Percentiles rank a stretch among this genome's conserved stretches.
Evolutionary conservation across 1,284 basidiomycete species (phyloP).

Genomic region (Agaricales sp.): DNA sequence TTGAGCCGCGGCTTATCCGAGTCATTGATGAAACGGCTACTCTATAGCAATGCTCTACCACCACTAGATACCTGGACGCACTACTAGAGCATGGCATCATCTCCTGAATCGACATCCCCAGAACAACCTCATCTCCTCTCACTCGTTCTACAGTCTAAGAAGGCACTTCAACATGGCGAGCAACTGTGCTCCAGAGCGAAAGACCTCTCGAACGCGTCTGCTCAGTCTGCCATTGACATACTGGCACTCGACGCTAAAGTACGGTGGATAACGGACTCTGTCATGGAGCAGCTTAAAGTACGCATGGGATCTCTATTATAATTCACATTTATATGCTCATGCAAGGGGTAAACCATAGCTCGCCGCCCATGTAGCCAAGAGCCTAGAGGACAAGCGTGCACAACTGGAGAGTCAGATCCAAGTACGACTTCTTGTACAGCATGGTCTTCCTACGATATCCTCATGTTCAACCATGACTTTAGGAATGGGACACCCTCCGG

Average conservation of each 20-base stretch:
- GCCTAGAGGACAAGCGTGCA: conserved; percentile 57
- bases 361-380: conserved; percentile 59
- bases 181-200: conserved; percentile 60
- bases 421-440: conserved; percentile 28
- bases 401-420: conserved; percentile 48
- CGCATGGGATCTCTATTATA: conserved; percentile 7
- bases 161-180: conserved; percentile 66
- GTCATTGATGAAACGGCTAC: too few relatives aligned
- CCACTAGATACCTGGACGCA: too few relatives aligned
- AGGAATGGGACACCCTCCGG: conserved; percentile 66
- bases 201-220: conserved; percentile 45
- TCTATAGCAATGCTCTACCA: background rate
- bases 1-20: too few relatives aligned
- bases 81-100: background rate
- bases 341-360: conserved; percentile 31
- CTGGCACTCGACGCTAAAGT: conserved; percentile 70
- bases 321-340: conserved; percentile 3
- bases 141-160: conserved; percentile 70
- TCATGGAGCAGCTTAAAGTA: conserved; percentile 67
- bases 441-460: background rate
- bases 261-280: conserved; percentile 61
- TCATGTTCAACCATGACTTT: conserved; percentile 1
- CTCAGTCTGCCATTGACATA: conserved; percentile 54
- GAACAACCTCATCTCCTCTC: conserved; percentile 39
- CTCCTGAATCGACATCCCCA: background rate